Evolutionary conservation across 768 basidiomycete species (phyloP), one percentile per base, ranked within the genome.

Genomic region (Trametes coccinea): DNA sequence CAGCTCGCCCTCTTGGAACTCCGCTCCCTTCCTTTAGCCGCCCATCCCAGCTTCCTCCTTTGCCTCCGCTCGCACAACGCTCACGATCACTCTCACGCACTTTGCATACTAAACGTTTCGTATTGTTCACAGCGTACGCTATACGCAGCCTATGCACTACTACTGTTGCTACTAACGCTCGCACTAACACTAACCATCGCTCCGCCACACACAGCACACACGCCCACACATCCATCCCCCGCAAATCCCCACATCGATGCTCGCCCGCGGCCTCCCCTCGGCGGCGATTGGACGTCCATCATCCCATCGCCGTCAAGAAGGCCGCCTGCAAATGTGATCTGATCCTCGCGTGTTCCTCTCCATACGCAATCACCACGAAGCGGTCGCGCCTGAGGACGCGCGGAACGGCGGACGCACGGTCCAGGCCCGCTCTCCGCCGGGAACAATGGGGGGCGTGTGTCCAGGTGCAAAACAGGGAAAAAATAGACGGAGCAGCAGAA

Each of bases 21-120:
- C 71, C 70, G 72, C 71, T 60, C 62, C 37, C 66, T 67, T 67
- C 64, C 56, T 66, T 30, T 67, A 63, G 69, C 48, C 66, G 67
- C 71, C 63, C 60, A 46, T 33, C 11, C 31, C 59, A 56, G 37
- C 52, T 56, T 17, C 56, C 46, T 47, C 47, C 46, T 33, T 48
- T 39, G 57, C 40, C 52, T 31, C 49, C 16, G 37, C 48, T 22
- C 17, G 17, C 48, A 16, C 39, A 22, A 17, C 16, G 22, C 14
- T 47, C 44, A 11, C 41, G 14, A 34, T 31, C 44, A 17, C 14
- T 7, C 41, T 29, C 16, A n/a, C 34, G 31, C 41, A 39, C 14
- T 3, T 22, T 22, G 11, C 40, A 29, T 13, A 60, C 46, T 60
- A 49, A 43, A 54, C 30, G 49, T 6, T 48, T 44, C 56, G 33